phyloP scores from a whole-genome alignment of 1,284 basidiomycete genomes.

The Chalciporus sp. region DNA sequence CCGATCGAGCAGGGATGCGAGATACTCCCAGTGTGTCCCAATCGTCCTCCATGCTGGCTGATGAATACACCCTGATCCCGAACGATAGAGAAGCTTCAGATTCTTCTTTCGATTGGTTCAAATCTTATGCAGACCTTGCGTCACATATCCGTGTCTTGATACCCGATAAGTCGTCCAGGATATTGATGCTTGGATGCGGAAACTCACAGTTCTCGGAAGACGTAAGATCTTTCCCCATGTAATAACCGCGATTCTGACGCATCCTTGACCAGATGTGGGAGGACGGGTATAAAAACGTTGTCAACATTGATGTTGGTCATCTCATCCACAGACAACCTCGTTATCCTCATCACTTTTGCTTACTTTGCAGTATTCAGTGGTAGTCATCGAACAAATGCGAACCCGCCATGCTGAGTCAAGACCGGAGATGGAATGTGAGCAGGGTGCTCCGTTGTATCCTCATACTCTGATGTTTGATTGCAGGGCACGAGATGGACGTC shows the following conservation, averaged over 20 bases:
- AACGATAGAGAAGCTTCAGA: conserved; percentile 59
- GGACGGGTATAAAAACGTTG: conserved; percentile 83
- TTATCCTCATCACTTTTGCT: conserved; percentile 1
- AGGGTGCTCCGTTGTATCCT: background rate
- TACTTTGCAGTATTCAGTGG: conserved; percentile 67
- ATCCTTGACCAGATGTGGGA: conserved; percentile 75
- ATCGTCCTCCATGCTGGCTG: background rate
- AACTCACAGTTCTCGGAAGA: conserved; percentile 83
- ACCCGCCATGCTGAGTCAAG: conserved; percentile 53
- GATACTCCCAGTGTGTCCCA: conserved; percentile 28
- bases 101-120: conserved; percentile 86
- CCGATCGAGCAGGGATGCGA: conserved; percentile 25
- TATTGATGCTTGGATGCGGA: conserved; percentile 91
- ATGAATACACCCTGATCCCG: background rate
- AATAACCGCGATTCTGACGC: conserved; percentile 1
- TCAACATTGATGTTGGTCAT: conserved; percentile 76
- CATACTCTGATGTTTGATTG: background rate
- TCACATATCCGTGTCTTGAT: conserved; percentile 61
- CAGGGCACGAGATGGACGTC: conserved; percentile 90
- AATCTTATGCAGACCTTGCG: conserved; percentile 70
- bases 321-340: background rate
- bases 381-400: conserved; percentile 84
- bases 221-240: conserved; percentile 38
- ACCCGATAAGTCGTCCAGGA: conserved; percentile 63
- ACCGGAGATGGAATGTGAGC: conserved; percentile 79